Conservation (phyloP, 2,329 filamentous ascomycete species). For the Diplodia sapinea region DNA sequence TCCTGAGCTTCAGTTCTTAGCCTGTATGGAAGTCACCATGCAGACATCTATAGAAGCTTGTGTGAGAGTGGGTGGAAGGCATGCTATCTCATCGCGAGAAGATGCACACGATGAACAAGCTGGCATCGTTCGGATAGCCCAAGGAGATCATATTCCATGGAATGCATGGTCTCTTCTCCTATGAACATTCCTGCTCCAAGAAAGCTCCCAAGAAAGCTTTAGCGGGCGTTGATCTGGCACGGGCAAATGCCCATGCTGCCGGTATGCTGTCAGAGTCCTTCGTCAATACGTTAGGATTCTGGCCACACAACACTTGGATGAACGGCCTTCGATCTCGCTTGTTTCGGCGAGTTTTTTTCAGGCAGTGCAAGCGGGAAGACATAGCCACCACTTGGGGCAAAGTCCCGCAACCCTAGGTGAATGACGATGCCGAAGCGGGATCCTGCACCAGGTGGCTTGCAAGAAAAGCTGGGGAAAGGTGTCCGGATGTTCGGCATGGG, state of each 20-base stretch:
- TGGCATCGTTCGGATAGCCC: too few relatives aligned
- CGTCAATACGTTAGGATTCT: not conserved
- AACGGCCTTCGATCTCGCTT: not conserved
- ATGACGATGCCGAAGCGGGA: not conserved
- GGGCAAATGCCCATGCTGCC: not conserved
- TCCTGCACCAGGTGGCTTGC: not conserved
- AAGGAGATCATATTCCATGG: not conserved
- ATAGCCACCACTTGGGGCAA: slow-evolving; percentile 1
- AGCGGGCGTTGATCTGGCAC: not conserved
- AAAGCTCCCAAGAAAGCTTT: too few relatives aligned
- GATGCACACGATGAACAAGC: too few relatives aligned
- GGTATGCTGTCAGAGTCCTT: not conserved
- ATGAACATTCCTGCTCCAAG: too few relatives aligned
- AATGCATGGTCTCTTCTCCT: not conserved
- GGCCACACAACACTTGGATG: not conserved
- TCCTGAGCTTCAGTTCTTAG: too few relatives aligned
- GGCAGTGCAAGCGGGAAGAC: slow-evolving; percentile 6
- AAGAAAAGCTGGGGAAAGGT: not conserved
- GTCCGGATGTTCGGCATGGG: not conserved
- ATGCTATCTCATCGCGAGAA: not conserved
- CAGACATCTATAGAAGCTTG: not conserved
- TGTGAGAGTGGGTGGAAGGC: not conserved
- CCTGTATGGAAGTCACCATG: not conserved
- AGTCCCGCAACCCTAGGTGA: slow-evolving; percentile 4
- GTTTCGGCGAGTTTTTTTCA: not conserved